phyloP scores from a whole-genome alignment of 192 early-diverging fungal genomes.

The Coemansia sp. region DNA sequence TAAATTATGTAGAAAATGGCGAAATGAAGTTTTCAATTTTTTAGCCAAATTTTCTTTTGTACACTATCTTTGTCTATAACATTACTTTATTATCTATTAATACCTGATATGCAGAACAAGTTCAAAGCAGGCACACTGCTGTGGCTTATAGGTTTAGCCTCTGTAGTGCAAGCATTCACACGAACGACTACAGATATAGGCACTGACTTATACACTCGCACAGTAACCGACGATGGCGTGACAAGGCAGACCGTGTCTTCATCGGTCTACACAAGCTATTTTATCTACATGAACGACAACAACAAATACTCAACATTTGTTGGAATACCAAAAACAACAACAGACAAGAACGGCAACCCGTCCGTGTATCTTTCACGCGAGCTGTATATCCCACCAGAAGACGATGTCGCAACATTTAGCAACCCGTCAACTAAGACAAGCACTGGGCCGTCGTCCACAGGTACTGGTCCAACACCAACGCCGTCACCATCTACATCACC shows the following conservation, averaged over 20 bases:
- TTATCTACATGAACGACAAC: slow-evolving; percentile 41
- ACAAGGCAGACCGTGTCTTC: slow-evolving; percentile 6
- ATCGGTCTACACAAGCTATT: slow-evolving; percentile 31
- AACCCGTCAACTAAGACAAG: slow-evolving; percentile 3
- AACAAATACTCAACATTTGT: slow-evolving; percentile 23
- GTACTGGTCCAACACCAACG: neutral
- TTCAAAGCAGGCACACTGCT: slow-evolving; percentile 4
- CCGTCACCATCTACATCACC: neutral
- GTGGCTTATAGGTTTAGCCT: slow-evolving; percentile 1
- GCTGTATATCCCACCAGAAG: neutral
- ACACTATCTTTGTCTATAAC: neutral
- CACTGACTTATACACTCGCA: slow-evolving; percentile 10
- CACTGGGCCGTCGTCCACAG: neutral
- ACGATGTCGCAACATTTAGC: slow-evolving; percentile 12
- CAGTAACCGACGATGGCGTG: slow-evolving; percentile 2
- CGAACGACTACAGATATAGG: slow-evolving; percentile 17
- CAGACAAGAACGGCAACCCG: slow-evolving; percentile 17
- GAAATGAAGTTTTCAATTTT: neutral
- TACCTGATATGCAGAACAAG: neutral
- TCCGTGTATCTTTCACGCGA: slow-evolving; percentile 27
- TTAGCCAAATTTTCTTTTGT: neutral
- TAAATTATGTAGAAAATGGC: too few species aligned
- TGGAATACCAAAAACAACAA: slow-evolving; percentile 32
- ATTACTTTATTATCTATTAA: neutral
- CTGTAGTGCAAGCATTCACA: slow-evolving; percentile 18